These are phyloP conservation scores for Croton setiger DNA, from an alignment of 441 rosid genomes.

Conservation along the genomic window DNA sequence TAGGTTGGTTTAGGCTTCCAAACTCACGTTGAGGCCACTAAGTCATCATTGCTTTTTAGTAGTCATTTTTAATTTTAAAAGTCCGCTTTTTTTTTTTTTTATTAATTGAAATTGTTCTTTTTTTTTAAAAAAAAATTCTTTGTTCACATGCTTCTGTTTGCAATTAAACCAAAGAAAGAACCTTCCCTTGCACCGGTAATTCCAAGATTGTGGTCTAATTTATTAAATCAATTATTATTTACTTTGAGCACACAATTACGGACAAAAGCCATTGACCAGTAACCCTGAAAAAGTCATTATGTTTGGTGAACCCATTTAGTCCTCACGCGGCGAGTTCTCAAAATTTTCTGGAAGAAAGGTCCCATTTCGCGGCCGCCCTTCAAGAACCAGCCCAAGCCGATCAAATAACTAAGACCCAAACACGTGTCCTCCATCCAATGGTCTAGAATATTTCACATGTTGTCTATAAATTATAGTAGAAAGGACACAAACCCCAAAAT, in stretches of 20 bases:
- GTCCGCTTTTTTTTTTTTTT: not conserved
- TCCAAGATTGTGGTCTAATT: conserved; percentile 10
- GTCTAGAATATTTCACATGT: not conserved
- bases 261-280: conserved; percentile 7
- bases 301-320: conserved; percentile 21
- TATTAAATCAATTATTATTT: not conserved
- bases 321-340: conserved; percentile 23
- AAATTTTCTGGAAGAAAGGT: conserved; percentile 11
- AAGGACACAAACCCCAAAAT: not conserved
- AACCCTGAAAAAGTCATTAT: conserved; percentile 2
- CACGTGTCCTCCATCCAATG: conserved; percentile 23
- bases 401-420: not conserved
- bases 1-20: conserved; percentile 4
- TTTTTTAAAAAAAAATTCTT: too few species aligned
- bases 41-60: not conserved
- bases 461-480: conserved; percentile 20
- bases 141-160: not conserved
- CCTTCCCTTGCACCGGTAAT: not conserved
- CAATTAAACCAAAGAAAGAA: not conserved
- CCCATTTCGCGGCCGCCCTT: conserved; percentile 18
- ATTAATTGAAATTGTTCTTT: not conserved
- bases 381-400: not conserved
- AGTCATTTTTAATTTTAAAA: too few species aligned
- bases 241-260: too few species aligned
- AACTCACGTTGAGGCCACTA: not conserved